Evolutionary conservation across 2,329 filamentous ascomycete species (phyloP), one percentile per base, ranked within the genome.

Genomic region (Phialemonium atrogriseum): DNA sequence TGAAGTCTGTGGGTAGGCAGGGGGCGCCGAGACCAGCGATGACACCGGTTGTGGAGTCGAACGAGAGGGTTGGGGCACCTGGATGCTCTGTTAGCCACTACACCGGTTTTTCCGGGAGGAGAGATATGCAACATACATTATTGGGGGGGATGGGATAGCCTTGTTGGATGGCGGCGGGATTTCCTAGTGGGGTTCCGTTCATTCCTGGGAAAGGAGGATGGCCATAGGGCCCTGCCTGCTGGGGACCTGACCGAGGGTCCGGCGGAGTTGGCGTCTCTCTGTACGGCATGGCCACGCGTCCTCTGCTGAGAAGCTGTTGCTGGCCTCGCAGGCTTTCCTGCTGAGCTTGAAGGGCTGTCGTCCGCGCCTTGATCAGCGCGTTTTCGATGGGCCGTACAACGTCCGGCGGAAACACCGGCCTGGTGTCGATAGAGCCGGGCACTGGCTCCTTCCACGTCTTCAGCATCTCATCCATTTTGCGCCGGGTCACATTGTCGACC

Each of bases 391-490:
- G 84, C 32, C 83, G 76, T 25, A 89, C 93, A 36, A 88, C 76
- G 35, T 96, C 87, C 23, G 77, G 71, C 17, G 86, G 76, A 52
- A 98, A 98, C 31, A 98, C 89, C 7, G 91, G 88, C 40, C 85
- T 77, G n/a, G 80, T 80, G 49, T 94, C 89, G 53, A 94, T 77
- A 10, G 91, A 94, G 29, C 89, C 91, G 2, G 89, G 87, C 10
- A 96, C 87, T 3, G 91, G 85, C 49, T 94, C 85, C 59, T 95
- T 96, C 91, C 91, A 98, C 1, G 91, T 98, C 58, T 84, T 87
- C 46, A 98, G 69, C 81, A 98, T 89, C 58, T 93, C 88, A 54
- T 96, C 91, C 74, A 98, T 84, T 58, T 93, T 93, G 45, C 80
- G 80, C 42, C 91, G 78, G 14, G 88, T 87, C 38, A 72, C 70